Conservation (phyloP, 1,284 basidiomycete genomes). For the Rhodotorula sp. region DNA sequence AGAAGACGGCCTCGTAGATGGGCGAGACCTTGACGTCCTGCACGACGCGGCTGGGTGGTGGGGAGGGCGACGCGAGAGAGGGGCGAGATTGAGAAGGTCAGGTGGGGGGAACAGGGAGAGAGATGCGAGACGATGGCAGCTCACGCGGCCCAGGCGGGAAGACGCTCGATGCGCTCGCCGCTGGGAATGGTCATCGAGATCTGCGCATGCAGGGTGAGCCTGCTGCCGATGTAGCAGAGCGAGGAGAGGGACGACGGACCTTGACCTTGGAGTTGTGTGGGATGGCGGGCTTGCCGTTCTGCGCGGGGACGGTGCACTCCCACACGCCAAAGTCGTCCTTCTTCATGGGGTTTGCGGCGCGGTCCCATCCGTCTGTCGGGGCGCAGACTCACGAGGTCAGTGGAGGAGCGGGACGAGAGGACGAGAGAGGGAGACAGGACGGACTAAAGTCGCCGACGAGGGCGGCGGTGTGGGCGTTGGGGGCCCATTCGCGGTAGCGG, state of each 20-base stretch:
- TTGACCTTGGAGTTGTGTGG: constrained; percentile 83
- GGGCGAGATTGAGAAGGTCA: not conserved
- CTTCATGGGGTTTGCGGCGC: constrained; percentile 78
- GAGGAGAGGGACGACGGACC: constrained; percentile 53
- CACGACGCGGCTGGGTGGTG: constrained; percentile 67
- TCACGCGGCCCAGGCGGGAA: constrained; percentile 84
- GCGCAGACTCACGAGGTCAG: not conserved
- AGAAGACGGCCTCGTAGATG: constrained; percentile 94
- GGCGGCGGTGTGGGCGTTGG: constrained; percentile 76
- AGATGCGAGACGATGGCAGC: constrained; percentile 9
- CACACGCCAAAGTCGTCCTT: constrained; percentile 90
- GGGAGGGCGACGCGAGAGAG: too few species aligned
- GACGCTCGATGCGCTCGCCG: constrained; percentile 76
- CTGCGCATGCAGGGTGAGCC: constrained; percentile 50
- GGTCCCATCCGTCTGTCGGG: constrained; percentile 77
- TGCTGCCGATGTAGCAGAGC: not conserved
- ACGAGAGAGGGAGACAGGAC: constrained; percentile 50
- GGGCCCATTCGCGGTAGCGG: constrained; percentile 93
- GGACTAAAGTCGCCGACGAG: constrained; percentile 95
- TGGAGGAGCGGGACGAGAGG: not conserved
- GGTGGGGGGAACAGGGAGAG: not conserved
- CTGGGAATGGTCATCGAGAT: constrained; percentile 77
- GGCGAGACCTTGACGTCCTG: constrained; percentile 89
- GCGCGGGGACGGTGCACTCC: constrained; percentile 78
- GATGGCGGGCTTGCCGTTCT: constrained; percentile 72